These are phyloP conservation scores for Coniochaeta prunicola DNA, from an alignment of 2,329 filamentous ascomycete genomes.

Conservation along the genomic window DNA sequence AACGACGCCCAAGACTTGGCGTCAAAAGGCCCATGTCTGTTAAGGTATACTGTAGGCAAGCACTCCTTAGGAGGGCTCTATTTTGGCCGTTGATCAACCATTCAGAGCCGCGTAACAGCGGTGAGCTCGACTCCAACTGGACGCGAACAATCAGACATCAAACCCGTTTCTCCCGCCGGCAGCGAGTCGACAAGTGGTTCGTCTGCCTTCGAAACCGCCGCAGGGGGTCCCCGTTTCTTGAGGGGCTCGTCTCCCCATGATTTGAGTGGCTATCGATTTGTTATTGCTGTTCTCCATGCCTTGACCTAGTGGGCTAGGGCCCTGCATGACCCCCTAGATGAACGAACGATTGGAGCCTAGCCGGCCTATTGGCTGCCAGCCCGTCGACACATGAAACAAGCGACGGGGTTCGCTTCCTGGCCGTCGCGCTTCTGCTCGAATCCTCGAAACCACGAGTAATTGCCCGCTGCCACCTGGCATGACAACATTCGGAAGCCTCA, in stretches of 20 bases:
- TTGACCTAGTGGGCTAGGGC: background rate
- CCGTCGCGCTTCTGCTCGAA: background rate
- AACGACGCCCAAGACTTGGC: background rate
- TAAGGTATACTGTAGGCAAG: background rate
- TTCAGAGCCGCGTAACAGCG: background rate
- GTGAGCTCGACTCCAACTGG: slow-evolving; percentile 1
- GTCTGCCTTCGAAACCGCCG: background rate
- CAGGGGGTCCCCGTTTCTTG: background rate
- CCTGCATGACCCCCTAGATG: background rate
- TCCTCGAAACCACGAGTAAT: background rate
- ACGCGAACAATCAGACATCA: background rate
- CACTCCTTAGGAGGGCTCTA: background rate
- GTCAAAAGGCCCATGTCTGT: background rate
- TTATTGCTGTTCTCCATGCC: background rate
- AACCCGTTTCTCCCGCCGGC: background rate
- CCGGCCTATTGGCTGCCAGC: background rate
- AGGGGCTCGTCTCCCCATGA: background rate
- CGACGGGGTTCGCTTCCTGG: background rate
- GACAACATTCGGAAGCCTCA: background rate
- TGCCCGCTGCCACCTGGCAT: background rate
- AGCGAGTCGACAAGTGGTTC: background rate
- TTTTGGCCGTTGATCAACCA: background rate
- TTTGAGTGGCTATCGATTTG: background rate
- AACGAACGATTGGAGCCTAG: background rate
- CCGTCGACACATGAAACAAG: slow-evolving; percentile 3